These are phyloP conservation scores for Mycena rosella DNA, from an alignment of 768 basidiomycete genomes.

Conservation along the genomic window DNA sequence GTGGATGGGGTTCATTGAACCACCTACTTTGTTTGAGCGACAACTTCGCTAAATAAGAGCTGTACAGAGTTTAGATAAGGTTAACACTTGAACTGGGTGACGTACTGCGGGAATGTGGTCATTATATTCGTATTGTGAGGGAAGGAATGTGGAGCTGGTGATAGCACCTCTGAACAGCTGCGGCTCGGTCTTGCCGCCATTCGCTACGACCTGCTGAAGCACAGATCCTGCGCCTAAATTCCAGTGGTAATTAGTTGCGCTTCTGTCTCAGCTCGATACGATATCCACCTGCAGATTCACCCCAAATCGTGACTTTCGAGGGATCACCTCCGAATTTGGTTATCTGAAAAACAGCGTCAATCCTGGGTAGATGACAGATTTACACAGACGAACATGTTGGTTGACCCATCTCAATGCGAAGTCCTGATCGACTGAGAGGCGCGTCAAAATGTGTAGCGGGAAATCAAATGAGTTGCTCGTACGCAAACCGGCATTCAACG, in stretches of 20 bases:
- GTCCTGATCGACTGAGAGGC: slow-evolving; percentile 46
- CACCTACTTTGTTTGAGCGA: slow-evolving; percentile 37
- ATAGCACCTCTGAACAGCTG: slow-evolving; percentile 31
- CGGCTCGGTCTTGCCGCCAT: background rate
- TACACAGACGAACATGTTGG: slow-evolving; percentile 37
- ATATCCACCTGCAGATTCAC: slow-evolving; percentile 36
- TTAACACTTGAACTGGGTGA: background rate
- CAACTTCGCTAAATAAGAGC: slow-evolving; percentile 40
- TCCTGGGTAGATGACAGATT: background rate
- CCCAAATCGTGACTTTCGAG: slow-evolving; percentile 41
- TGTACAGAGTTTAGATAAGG: slow-evolving; percentile 2
- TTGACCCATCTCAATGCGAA: slow-evolving; percentile 50
- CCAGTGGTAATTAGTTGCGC: background rate
- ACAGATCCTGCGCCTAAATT: too few relatives aligned
- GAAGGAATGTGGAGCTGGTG: slow-evolving; percentile 47
- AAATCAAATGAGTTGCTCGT: too few relatives aligned
- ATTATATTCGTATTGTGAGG: slow-evolving; percentile 50
- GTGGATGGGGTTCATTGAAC: background rate
- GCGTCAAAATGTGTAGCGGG: background rate
- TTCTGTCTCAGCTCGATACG: too few relatives aligned
- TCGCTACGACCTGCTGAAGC: too few relatives aligned
- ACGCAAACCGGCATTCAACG: slow-evolving; percentile 29
- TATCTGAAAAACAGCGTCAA: slow-evolving; percentile 20
- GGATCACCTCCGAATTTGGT: slow-evolving; percentile 38
- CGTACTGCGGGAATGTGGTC: slow-evolving; percentile 33